These are phyloP conservation scores for Colletotrichum sp. DNA, from an alignment of 2,329 filamentous ascomycete species.

Conservation along the genomic window DNA sequence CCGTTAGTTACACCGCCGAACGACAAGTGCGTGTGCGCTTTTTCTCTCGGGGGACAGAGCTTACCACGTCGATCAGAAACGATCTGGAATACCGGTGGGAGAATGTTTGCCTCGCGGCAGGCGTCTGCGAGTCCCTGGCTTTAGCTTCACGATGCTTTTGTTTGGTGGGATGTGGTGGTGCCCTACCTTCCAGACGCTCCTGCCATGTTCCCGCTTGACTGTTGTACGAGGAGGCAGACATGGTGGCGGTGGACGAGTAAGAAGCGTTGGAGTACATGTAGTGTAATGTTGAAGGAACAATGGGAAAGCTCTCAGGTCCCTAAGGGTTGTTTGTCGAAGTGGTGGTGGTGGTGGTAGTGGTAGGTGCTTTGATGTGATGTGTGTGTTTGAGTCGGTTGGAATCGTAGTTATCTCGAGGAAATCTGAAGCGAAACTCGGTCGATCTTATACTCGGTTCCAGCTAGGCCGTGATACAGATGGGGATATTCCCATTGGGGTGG, in stretches of 20 bases:
- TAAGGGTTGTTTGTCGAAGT: neutral
- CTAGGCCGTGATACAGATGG: slow-evolving; percentile 7
- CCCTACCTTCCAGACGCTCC: slow-evolving; percentile 59
- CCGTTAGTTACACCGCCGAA: neutral
- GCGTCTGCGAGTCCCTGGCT: slow-evolving; percentile 48
- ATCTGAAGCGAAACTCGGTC: neutral
- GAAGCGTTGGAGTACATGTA: slow-evolving; percentile 19
- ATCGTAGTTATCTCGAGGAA: neutral
- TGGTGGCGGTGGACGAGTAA: slow-evolving; percentile 11
- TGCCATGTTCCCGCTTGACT: slow-evolving; percentile 49
- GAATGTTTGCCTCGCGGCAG: slow-evolving; percentile 59
- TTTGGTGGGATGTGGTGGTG: slow-evolving; percentile 12
- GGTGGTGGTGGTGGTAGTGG: neutral
- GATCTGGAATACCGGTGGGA: slow-evolving; percentile 68
- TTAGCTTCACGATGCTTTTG: neutral
- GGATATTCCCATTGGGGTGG: slow-evolving; percentile 19
- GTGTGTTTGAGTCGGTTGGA: neutral
- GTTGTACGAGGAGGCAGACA: slow-evolving; percentile 20
- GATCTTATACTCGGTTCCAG: slow-evolving; percentile 21
- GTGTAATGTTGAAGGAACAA: slow-evolving; percentile 6
- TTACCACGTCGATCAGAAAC: slow-evolving; percentile 78
- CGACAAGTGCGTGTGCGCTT: neutral
- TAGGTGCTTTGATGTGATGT: neutral
- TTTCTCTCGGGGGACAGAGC: slow-evolving; percentile 21
- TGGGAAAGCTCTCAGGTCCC: neutral